Conservation (phyloP, 2,329 filamentous ascomycete species). For the Diatrype stigma region DNA sequence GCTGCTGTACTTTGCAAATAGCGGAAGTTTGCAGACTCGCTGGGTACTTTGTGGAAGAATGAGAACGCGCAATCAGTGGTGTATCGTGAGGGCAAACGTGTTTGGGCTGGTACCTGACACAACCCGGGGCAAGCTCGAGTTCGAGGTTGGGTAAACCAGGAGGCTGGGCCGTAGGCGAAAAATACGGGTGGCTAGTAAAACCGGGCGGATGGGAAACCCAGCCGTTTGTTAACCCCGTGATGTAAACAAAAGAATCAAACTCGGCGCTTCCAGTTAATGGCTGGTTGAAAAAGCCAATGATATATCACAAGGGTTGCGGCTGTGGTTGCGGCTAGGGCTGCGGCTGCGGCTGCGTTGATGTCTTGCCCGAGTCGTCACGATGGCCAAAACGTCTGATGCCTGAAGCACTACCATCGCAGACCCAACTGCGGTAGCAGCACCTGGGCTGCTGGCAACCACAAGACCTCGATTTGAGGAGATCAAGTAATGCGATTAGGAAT, state of each 20-base stretch:
- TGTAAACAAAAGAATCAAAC: background rate
- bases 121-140: background rate
- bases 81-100: background rate
- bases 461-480: background rate
- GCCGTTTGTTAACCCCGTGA: background rate
- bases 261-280: background rate
- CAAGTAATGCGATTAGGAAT: background rate
- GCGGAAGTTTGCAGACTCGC: background rate
- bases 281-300: background rate
- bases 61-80: background rate
- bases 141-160: conserved; percentile 10
- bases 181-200: conserved; percentile 16
- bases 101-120: background rate
- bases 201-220: background rate
- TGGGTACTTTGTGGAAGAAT: background rate
- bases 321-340: no score
- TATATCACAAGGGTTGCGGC: background rate
- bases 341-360: no score
- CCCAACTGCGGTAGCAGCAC: conserved; percentile 14
- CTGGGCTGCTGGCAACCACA: conserved; percentile 8
- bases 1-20: background rate
- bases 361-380: no score
- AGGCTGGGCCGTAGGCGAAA: conserved; percentile 13
- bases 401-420: conserved; percentile 7
- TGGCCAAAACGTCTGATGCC: conserved; percentile 9